A percentile compares a stretch with the other conserved stretches of the same genome.
Evolutionary conservation across 2,329 filamentous ascomycete genomes (phyloP).

Genomic region (Diaporthe citrichinensis): DNA sequence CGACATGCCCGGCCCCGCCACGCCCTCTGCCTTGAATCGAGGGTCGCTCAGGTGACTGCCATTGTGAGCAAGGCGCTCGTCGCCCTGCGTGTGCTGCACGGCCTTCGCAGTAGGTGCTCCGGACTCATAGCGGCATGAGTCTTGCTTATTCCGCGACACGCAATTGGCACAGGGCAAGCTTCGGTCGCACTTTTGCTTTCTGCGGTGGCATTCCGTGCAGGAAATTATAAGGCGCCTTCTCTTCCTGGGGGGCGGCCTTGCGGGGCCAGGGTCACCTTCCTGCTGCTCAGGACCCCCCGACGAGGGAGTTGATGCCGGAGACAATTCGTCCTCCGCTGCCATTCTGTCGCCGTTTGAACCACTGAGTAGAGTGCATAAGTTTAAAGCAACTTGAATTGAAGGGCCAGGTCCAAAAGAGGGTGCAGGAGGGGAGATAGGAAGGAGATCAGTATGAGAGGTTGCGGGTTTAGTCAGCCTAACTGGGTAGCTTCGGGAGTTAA

Average conservation of each 20-base stretch:
- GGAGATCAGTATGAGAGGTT: conserved; percentile 9
- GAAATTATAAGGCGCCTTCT: conserved; percentile 73
- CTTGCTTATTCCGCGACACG: conserved; percentile 68
- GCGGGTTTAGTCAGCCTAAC: conserved; percentile 20
- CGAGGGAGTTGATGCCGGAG: conserved; percentile 33
- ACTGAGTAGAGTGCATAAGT: background rate
- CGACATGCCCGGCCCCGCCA: conserved; percentile 53
- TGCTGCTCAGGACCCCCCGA: conserved; percentile 30
- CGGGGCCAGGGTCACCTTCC: conserved; percentile 10
- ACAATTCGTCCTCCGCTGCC: conserved; percentile 25
- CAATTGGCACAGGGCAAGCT: conserved; percentile 73
- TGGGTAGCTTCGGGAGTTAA: conserved; percentile 13
- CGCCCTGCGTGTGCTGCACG: conserved; percentile 40
- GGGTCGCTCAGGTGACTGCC: background rate
- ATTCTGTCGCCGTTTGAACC: background rate
- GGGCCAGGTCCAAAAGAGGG: background rate
- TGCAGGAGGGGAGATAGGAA: background rate
- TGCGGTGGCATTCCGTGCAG: conserved; percentile 74
- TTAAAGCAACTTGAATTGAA: background rate
- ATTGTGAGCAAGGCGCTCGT: background rate
- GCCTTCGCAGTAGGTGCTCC: conserved; percentile 60
- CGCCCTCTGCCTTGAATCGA: conserved; percentile 34
- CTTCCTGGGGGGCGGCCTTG: conserved; percentile 64
- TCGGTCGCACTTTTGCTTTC: conserved; percentile 76
- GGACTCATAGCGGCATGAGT: conserved; percentile 70